Base-by-base conservation (phyloP, 1,139 yeast genomes). In the Taphrina pruni region DNA sequence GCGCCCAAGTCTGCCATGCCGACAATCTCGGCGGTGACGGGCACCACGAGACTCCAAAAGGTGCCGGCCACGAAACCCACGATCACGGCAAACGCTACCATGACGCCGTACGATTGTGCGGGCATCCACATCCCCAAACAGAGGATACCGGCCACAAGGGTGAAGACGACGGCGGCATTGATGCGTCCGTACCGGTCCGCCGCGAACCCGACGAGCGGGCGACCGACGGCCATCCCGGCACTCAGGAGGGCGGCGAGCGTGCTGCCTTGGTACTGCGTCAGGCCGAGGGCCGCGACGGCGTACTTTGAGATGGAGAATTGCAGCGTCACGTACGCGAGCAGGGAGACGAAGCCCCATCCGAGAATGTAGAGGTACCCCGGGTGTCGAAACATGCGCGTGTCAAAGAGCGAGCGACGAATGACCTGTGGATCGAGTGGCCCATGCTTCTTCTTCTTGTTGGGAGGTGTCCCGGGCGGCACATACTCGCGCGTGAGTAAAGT, bases 121-220 rank as follows among this genome's bases (percentile, higher is more conserved):
- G 88, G 88, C 51, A 86, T 81, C 90, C 90, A 87, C 85, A 87
- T 84, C 1, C 86, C 87, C 81, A 78, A 81, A 76, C 75, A 74
- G 21, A 78, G 73, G 20, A 81, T 71, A 74, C 73, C 36, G 74
- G 72, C 36, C 71, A 69, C 41, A 75, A 79, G 60, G 54, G 80
- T 79, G 4, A 79, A 71, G 2, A 75, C 60, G 12, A 79, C 73
- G 0, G 88, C 81, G 45, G 83, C 78, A 75, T 87, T 88, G 56
- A 82, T 78, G 71, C 91, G 80, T 0, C 95, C 94, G 60, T 81
- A 76, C 43, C 73, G 77, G 75, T 88, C 94, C 38, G 88, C 87
- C 6, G 83, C 51, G 5, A 80, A 70, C 0, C 95, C 94, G 76
- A 87, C 80, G 1, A 78, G 50, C 0, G 93, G 93, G 73, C 94